Conservation (phyloP, 192 early-diverging fungal species). For the Coemansia sp. region DNA sequence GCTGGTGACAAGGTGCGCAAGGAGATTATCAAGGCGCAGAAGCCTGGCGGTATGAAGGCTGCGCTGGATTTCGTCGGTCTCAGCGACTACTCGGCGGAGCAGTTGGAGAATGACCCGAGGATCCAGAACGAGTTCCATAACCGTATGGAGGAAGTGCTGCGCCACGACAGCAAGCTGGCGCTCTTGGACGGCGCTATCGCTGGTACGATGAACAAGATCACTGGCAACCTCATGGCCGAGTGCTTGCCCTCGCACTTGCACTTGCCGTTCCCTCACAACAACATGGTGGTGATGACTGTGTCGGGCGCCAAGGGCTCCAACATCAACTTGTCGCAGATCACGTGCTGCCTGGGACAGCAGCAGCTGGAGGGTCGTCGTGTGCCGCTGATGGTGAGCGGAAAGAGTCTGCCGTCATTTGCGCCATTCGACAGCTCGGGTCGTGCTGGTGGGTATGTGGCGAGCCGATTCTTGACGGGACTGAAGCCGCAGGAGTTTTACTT, state of each 20-base stretch:
- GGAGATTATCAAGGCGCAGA: constrained; percentile 67
- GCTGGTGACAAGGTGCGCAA: constrained; percentile 80
- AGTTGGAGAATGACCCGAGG: constrained; percentile 32
- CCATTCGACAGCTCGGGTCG: constrained; percentile 88
- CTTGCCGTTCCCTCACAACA: constrained; percentile 88
- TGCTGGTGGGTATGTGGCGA: constrained; percentile 96
- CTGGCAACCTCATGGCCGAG: constrained; percentile 51
- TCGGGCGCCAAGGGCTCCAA: constrained; percentile 97
- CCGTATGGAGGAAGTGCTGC: constrained; percentile 85
- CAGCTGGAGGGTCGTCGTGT: constrained; percentile 97
- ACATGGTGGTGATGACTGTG: constrained; percentile 99
- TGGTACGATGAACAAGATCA: constrained; percentile 78
- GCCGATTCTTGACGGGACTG: constrained; percentile 98
- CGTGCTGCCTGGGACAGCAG: constrained; percentile 96
- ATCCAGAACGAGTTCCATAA: constrained; percentile 63
- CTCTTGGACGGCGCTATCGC: constrained; percentile 90
- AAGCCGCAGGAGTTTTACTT: constrained; percentile 92
- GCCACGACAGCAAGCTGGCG: constrained; percentile 81
- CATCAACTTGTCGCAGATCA: constrained; percentile 97
- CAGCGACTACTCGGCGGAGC: constrained; percentile 47
- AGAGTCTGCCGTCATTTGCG: constrained; percentile 92
- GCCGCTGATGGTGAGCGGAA: constrained; percentile 97
- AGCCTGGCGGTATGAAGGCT: constrained; percentile 69
- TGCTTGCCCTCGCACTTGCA: constrained; percentile 50
- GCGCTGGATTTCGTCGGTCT: constrained; percentile 77